These are phyloP conservation scores for Triticum urartu DNA, from an alignment of 176 grass and related monocot species.

Conservation along the genomic window DNA sequence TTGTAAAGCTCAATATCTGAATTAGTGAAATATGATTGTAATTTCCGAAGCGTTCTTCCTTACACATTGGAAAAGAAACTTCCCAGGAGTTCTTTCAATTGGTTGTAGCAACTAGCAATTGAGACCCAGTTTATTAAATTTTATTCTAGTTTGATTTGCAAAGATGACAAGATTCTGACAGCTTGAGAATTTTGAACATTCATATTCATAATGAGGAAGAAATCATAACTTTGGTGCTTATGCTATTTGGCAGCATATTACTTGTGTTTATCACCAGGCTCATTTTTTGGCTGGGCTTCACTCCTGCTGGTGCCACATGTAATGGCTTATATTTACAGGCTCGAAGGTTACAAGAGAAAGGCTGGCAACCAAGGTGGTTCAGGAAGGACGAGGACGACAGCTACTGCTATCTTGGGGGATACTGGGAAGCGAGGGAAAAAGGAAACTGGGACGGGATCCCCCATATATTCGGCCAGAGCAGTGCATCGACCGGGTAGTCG, in stretches of 20 bases:
- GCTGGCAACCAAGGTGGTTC: constrained; percentile 96
- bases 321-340: constrained; percentile 51
- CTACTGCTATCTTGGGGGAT: constrained; percentile 79
- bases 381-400: constrained; percentile 74
- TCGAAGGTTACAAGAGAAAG: constrained; percentile 76
- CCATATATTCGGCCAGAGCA: constrained; percentile 70
- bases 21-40: background rate
- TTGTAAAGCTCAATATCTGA: background rate
- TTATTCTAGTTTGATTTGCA: constrained; percentile 5
- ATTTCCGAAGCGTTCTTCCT: background rate
- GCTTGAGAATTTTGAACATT: background rate
- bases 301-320: background rate
- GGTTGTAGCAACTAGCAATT: background rate
- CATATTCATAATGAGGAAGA: constrained; percentile 7
- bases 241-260: background rate
- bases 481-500: constrained; percentile 19
- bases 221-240: background rate
- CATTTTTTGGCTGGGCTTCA: background rate
- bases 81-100: background rate
- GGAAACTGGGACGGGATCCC: constrained; percentile 70
- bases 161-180: background rate
- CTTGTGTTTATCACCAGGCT: background rate
- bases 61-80: background rate
- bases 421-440: constrained; percentile 89
- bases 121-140: background rate